Percentiles rank a stretch among this genome's conserved stretches.
Conservation (phyloP, 164 flowering plant genomes). For the Piper longum region DNA sequence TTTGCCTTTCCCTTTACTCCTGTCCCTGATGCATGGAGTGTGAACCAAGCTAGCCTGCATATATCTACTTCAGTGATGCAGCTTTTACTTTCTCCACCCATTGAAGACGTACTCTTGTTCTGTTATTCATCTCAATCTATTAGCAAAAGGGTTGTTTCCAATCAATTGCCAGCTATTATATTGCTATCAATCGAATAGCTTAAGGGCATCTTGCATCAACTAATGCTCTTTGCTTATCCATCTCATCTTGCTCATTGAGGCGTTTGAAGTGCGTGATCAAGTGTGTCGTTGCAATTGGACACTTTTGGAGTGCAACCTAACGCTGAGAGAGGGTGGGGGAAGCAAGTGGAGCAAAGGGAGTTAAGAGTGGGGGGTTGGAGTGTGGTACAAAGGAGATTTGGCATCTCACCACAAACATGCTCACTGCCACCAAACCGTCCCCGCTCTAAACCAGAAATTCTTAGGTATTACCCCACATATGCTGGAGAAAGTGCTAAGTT, state of each 20-base stretch:
- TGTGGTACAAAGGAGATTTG: neutral
- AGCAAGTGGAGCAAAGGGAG: neutral
- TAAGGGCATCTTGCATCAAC: too few species aligned
- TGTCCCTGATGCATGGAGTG: neutral
- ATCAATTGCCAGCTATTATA: too few species aligned
- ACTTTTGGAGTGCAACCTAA: neutral
- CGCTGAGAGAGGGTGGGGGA: neutral
- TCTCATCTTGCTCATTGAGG: neutral
- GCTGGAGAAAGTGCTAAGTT: too few species aligned
- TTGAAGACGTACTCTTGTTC: too few species aligned
- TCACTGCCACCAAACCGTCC: neutral
- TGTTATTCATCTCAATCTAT: too few species aligned
- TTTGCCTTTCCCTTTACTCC: neutral
- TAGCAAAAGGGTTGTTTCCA: too few species aligned
- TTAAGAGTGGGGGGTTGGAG: neutral
- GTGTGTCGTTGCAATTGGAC: neutral
- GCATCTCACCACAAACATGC: constrained; percentile 1
- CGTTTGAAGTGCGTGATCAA: neutral
- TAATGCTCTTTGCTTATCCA: too few species aligned
- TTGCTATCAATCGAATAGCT: too few species aligned
- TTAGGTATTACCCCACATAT: too few species aligned
- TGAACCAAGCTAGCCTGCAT: neutral
- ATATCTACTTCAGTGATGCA: neutral
- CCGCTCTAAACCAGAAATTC: neutral
- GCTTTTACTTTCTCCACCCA: neutral